Evolutionary conservation across 1,284 basidiomycete species (phyloP).

Genomic region (Puccinia hordei): DNA sequence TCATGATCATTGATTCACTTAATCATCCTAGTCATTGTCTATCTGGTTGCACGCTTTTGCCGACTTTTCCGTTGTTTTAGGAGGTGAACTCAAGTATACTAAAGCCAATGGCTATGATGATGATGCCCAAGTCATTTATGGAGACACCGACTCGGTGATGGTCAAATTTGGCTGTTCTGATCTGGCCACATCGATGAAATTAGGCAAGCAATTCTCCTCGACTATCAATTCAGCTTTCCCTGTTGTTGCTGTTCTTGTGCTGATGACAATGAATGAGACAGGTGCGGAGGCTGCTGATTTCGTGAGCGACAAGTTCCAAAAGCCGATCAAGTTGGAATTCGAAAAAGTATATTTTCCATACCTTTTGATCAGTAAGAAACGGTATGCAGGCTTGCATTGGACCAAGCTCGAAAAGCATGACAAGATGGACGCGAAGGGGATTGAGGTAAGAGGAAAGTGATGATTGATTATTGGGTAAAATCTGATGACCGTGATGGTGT

Average conservation of each 20-base stretch:
- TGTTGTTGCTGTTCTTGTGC: constrained; percentile 1
- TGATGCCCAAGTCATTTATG: constrained; percentile 90
- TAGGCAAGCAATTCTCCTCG: constrained; percentile 65
- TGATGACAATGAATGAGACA: constrained; percentile 57
- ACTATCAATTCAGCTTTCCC: background rate
- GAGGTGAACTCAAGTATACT: constrained; percentile 87
- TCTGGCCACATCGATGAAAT: constrained; percentile 77
- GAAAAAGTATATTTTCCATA: constrained; percentile 98
- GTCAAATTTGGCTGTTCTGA: constrained; percentile 88
- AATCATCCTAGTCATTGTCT: background rate
- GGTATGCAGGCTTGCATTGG: constrained; percentile 74
- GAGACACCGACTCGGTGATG: constrained; percentile 98
- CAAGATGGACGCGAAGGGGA: constrained; percentile 98
- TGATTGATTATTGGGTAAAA: constrained; percentile 28
- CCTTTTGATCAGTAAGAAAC: constrained; percentile 92
- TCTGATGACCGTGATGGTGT: background rate
- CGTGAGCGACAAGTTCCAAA: constrained; percentile 87
- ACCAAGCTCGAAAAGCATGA: constrained; percentile 88
- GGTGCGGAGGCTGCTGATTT: constrained; percentile 90
- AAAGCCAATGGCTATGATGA: constrained; percentile 79
- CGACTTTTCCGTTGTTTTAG: constrained; percentile 59
- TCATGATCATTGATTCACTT: too few relatives aligned
- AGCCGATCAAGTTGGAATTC: constrained; percentile 95
- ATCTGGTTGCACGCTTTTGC: background rate
- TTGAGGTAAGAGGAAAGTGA: constrained; percentile 70